A percentile compares a stretch with the other conserved stretches of the same genome.
Evolutionary conservation across 169 alveolate species (phyloP).

Genomic region (Theileria luwenshuni): DNA sequence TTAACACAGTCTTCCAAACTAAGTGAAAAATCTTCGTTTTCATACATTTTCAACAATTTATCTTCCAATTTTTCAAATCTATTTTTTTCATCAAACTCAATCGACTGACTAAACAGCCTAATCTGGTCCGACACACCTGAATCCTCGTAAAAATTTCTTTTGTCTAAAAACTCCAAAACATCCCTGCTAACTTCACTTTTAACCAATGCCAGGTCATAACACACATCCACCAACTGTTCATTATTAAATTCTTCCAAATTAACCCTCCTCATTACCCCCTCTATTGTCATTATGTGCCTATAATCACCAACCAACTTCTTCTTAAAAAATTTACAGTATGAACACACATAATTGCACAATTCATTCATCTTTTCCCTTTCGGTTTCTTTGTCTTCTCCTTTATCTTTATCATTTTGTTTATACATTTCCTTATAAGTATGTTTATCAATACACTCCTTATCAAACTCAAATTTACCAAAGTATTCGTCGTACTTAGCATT

Average conservation of each 20-base stretch:
- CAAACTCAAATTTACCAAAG: too few relatives aligned
- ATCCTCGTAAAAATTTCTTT: background rate
- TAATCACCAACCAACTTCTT: background rate
- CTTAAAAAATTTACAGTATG: slow-evolving; percentile 4
- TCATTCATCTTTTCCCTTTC: background rate
- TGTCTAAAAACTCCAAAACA: background rate
- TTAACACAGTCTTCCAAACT: slow-evolving; percentile 1
- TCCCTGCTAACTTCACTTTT: background rate
- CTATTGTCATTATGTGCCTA: background rate
- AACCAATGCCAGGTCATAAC: slow-evolving; percentile 8
- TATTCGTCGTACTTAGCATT: too few relatives aligned
- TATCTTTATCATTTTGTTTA: too few relatives aligned
- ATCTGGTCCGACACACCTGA: background rate
- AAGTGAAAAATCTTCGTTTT: background rate
- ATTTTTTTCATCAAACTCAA: slow-evolving; percentile 4
- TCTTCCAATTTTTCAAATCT: background rate
- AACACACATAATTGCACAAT: background rate
- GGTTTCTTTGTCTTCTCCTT: too few relatives aligned
- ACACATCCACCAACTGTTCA: slow-evolving; percentile 10
- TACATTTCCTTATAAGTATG: too few relatives aligned
- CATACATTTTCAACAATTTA: background rate
- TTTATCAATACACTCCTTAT: too few relatives aligned
- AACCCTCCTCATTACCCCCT: background rate
- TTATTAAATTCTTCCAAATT: too few relatives aligned
- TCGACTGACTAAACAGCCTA: background rate